A percentile compares a stretch with the other conserved stretches of the same genome.
These are phyloP conservation scores for Fomitopsis serialis DNA, from an alignment of 768 basidiomycete genomes.

Conservation along the genomic window DNA sequence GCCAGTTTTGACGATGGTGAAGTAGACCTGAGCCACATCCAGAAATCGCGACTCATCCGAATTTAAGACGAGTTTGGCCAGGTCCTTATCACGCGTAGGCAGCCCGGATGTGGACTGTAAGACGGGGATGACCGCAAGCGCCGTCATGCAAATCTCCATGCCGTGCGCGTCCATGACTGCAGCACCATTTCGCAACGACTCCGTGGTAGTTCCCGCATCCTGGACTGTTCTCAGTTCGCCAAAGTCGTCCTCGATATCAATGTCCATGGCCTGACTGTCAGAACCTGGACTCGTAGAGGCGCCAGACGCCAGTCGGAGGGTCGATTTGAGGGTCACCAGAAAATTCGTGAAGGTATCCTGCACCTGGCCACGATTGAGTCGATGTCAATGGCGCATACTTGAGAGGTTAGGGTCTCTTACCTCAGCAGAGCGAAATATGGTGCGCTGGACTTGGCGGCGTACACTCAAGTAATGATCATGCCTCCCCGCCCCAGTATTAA, in stretches of 20 bases:
- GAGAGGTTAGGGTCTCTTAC: constrained; percentile 36
- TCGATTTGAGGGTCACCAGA: constrained; percentile 30
- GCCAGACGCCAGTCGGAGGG: constrained; percentile 37
- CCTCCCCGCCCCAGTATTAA: constrained; percentile 20
- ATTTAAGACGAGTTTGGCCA: constrained; percentile 47
- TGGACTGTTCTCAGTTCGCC: constrained; percentile 40
- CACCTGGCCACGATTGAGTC: constrained; percentile 34
- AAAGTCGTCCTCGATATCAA: constrained; percentile 53
- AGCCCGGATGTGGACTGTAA: constrained; percentile 56
- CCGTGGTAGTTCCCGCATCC: background rate
- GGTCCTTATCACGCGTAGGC: constrained; percentile 54
- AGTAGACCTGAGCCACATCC: constrained; percentile 48
- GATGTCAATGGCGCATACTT: too few relatives aligned
- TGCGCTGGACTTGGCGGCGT: constrained; percentile 42
- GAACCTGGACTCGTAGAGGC: constrained; percentile 16
- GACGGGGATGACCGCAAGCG: constrained; percentile 58
- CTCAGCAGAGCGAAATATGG: constrained; percentile 65
- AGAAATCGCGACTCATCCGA: constrained; percentile 53
- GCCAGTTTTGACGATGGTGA: constrained; percentile 49
- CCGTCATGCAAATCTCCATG: constrained; percentile 48
- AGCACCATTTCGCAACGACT: background rate
- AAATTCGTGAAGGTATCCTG: constrained; percentile 39
- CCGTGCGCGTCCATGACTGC: constrained; percentile 23
- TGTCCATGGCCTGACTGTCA: constrained; percentile 23
- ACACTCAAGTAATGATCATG: constrained; percentile 11